These are phyloP conservation scores for Drechslera avenae DNA, from an alignment of 2,329 filamentous ascomycete genomes.

Conservation along the genomic window DNA sequence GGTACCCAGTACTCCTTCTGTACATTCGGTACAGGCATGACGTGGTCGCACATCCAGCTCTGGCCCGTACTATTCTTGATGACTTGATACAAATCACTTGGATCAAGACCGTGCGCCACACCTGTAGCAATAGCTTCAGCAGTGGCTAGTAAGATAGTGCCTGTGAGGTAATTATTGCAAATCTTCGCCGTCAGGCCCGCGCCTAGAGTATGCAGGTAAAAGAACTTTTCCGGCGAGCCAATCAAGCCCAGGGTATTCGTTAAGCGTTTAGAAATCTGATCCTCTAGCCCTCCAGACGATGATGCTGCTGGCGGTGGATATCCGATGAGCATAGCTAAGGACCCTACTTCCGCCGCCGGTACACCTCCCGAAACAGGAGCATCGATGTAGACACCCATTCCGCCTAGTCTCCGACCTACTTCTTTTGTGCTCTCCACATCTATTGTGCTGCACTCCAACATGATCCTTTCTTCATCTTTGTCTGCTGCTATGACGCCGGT, in stretches of 20 bases:
- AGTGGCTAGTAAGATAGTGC: constrained; percentile 40
- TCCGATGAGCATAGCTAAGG: constrained; percentile 36
- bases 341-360: constrained; percentile 36
- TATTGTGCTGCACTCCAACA: constrained; percentile 43
- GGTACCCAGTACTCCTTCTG: constrained; percentile 37
- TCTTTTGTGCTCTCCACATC: constrained; percentile 35
- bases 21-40: constrained; percentile 41
- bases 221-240: constrained; percentile 35
- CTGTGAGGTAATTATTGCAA: constrained; percentile 41
- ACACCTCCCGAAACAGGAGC: constrained; percentile 43
- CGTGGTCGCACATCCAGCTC: constrained; percentile 45
- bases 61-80: constrained; percentile 41
- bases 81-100: constrained; percentile 30
- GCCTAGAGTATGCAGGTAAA: constrained; percentile 37
- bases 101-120: constrained; percentile 38
- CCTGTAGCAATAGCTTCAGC: constrained; percentile 42
- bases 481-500: constrained; percentile 32
- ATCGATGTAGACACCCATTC: constrained; percentile 35
- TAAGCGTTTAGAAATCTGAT: constrained; percentile 20
- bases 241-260: constrained; percentile 23
- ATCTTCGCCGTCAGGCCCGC: constrained; percentile 42
- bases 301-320: constrained; percentile 20
- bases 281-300: neutral
- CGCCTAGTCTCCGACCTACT: constrained; percentile 25
- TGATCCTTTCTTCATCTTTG: constrained; percentile 24